Conservation (phyloP, 2,329 filamentous ascomycete genomes). For the Bipolaris oryzae region DNA sequence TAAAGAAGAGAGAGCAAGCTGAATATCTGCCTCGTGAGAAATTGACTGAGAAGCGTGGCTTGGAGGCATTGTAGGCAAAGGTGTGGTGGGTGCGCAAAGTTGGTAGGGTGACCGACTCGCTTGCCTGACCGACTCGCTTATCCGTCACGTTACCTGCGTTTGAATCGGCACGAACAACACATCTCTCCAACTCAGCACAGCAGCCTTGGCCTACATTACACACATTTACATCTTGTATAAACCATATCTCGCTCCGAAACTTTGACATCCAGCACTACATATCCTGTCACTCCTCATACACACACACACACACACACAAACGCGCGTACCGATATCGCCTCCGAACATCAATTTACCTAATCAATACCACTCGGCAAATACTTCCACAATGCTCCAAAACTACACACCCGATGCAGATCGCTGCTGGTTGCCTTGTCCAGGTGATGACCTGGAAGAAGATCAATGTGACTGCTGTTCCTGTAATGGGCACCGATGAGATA, state of each 20-base stretch:
- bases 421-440: slow-evolving; percentile 13
- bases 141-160: too few relatives aligned
- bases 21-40: too few relatives aligned
- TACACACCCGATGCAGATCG: neutral
- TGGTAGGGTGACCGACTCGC: too few relatives aligned
- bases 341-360: neutral
- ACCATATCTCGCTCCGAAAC: neutral
- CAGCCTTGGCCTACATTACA: neutral
- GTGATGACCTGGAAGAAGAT: slow-evolving; percentile 13
- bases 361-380: neutral
- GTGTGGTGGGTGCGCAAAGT: too few relatives aligned
- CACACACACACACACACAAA: too few relatives aligned
- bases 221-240: neutral
- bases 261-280: too few relatives aligned
- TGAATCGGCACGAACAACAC: neutral
- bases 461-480: slow-evolving; percentile 9
- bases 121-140: too few relatives aligned
- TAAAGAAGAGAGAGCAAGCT: too few relatives aligned
- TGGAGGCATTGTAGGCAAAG: too few relatives aligned
- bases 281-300: too few relatives aligned
- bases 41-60: too few relatives aligned
- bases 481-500: neutral
- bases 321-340: too few relatives aligned
- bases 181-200: neutral
- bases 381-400: neutral